Evolutionary conservation across 2,329 filamentous ascomycete species (phyloP).

Genomic region (Shiraia bambusicola): DNA sequence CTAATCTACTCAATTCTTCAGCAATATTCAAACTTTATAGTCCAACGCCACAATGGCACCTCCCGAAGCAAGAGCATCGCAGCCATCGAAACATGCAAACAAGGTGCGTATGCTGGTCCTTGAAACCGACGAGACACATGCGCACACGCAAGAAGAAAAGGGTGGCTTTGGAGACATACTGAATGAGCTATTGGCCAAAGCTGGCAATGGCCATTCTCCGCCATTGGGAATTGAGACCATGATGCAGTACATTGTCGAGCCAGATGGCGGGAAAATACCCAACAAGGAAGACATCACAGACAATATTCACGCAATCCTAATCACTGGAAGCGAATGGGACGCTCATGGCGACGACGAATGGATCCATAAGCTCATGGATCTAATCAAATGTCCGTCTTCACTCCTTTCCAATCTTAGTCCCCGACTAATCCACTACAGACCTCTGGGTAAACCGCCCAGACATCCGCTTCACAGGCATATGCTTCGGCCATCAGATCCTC

Average conservation of each 20-base stretch:
- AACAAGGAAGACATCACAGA: slow-evolving; percentile 51
- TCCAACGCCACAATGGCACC: slow-evolving; percentile 21
- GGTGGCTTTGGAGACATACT: slow-evolving; percentile 59
- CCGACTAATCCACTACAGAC: slow-evolving; percentile 37
- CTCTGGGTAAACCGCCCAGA: slow-evolving; percentile 55
- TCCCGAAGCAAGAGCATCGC: slow-evolving; percentile 18
- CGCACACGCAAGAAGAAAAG: slow-evolving; percentile 51
- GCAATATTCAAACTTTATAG: background rate
- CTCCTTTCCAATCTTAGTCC: background rate
- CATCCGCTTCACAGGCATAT: slow-evolving; percentile 53
- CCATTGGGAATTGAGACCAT: slow-evolving; percentile 57
- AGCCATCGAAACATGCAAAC: slow-evolving; percentile 24
- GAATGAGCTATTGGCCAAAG: slow-evolving; percentile 53
- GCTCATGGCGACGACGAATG: slow-evolving; percentile 50
- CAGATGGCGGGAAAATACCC: slow-evolving; percentile 46
- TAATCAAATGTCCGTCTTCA: slow-evolving; percentile 49
- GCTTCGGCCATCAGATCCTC: slow-evolving; percentile 53
- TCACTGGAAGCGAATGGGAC: slow-evolving; percentile 52
- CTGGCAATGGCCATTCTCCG: slow-evolving; percentile 56
- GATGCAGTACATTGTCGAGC: slow-evolving; percentile 56
- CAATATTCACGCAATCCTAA: slow-evolving; percentile 48
- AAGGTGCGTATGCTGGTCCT: slow-evolving; percentile 55
- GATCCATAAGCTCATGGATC: slow-evolving; percentile 46
- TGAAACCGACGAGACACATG: slow-evolving; percentile 60
- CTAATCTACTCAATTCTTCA: slow-evolving; percentile 1